These are phyloP conservation scores for Chlamydomonas reinhardtii DNA, from an alignment of 163 green algal species.

Conservation along the genomic window DNA sequence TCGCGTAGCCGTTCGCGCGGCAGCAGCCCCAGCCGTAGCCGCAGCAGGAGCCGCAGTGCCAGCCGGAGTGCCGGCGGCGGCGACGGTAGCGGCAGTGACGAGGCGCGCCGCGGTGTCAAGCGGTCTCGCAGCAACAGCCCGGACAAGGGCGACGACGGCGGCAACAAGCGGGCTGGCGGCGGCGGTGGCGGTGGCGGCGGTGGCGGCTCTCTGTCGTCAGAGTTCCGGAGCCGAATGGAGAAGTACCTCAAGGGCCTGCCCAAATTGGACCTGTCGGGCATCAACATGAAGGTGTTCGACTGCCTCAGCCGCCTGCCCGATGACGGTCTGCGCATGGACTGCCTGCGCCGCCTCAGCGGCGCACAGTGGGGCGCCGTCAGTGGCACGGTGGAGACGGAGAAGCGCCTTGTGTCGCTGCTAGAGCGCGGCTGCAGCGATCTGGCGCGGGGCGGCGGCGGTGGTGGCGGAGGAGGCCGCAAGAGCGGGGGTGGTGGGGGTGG, in stretches of 20 bases:
- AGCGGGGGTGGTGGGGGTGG: not conserved
- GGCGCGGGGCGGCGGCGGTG: not conserved
- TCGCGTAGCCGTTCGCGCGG: not conserved
- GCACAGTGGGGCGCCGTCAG: conserved; percentile 26
- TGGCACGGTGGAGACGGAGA: conserved; percentile 33
- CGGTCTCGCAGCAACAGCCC: conserved; percentile 27
- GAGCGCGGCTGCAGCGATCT: conserved; percentile 34
- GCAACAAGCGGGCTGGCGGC: not conserved
- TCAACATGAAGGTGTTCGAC: conserved; percentile 36
- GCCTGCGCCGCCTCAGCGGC: conserved; percentile 39
- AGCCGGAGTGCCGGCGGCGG: not conserved
- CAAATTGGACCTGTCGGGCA: conserved; percentile 19
- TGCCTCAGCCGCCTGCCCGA: conserved; percentile 32
- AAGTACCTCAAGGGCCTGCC: conserved; percentile 36
- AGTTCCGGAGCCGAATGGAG: conserved; percentile 34
- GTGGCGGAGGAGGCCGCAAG: not conserved
- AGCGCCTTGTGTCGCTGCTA: conserved; percentile 25
- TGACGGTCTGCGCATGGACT: conserved; percentile 42
- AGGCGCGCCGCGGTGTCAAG: not conserved
- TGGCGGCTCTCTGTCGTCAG: not conserved
- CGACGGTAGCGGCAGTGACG: not conserved
- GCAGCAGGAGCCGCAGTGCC: not conserved
- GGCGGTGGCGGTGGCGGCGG: not conserved
- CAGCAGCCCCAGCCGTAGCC: not conserved
- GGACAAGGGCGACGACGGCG: not conserved